Evolutionary conservation across 768 basidiomycete species (phyloP).

Genomic region (Solioccasus polychromus): DNA sequence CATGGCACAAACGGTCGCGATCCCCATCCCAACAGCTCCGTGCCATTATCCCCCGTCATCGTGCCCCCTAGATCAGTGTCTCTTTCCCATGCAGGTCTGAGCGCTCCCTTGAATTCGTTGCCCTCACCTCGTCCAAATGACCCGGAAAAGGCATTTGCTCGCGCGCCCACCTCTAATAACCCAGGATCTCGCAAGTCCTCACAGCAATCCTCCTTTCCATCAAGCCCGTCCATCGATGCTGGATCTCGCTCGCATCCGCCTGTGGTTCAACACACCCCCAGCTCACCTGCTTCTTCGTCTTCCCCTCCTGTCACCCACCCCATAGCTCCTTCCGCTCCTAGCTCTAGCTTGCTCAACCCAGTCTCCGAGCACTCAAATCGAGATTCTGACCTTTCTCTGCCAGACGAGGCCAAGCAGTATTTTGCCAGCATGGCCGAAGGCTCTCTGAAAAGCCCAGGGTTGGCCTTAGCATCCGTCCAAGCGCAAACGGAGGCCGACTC

Average conservation of each 20-base stretch:
- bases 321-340: slow-evolving; percentile 18
- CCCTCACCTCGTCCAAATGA: slow-evolving; percentile 22
- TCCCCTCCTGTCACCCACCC: slow-evolving; percentile 7
- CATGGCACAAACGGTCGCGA: slow-evolving; percentile 13
- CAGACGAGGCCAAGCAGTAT: slow-evolving; percentile 75
- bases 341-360: slow-evolving; percentile 18
- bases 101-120: slow-evolving; percentile 6
- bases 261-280: slow-evolving; percentile 17
- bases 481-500: neutral
- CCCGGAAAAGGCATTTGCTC: slow-evolving; percentile 5
- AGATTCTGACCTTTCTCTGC: slow-evolving; percentile 67
- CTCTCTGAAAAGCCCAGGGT: slow-evolving; percentile 50
- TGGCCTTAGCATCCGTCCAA: neutral
- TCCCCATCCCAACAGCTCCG: neutral
- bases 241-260: slow-evolving; percentile 10
- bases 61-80: slow-evolving; percentile 24
- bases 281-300: slow-evolving; percentile 10
- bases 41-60: slow-evolving; percentile 3
- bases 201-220: slow-evolving; percentile 6
- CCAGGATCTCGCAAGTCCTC: slow-evolving; percentile 5
- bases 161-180: slow-evolving; percentile 4
- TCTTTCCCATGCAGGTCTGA: slow-evolving; percentile 13
- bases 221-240: neutral
- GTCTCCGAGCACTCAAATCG: slow-evolving; percentile 43
- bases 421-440: slow-evolving; percentile 68